A percentile compares a stretch with the other conserved stretches of the same genome.
Conservation (phyloP, 495 filamentous ascomycete genomes). For the Sphaerosporella brunnea region DNA sequence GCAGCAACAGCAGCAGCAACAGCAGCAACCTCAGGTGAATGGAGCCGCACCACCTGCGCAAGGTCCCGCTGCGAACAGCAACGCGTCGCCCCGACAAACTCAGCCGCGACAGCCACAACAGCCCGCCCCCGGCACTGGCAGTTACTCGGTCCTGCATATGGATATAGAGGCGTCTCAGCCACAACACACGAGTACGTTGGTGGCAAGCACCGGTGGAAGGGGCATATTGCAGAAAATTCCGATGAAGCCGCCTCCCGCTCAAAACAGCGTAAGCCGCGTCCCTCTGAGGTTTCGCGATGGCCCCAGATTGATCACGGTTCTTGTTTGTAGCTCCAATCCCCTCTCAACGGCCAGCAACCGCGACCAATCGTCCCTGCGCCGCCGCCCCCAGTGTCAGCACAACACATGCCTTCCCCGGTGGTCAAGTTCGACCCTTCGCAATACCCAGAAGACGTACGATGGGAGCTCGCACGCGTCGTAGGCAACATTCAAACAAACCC, state of each 20-base stretch:
- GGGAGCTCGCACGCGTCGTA: constrained; percentile 21
- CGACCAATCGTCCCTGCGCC: not conserved
- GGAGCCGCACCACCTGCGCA: not conserved
- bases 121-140: constrained; percentile 5
- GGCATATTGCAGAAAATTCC: constrained; percentile 21
- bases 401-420: not conserved
- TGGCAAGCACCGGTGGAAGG: constrained; percentile 19
- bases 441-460: constrained; percentile 22
- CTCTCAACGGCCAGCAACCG: constrained; percentile 2
- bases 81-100: not conserved
- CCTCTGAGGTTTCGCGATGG: too few species aligned
- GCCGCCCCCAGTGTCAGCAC: not conserved
- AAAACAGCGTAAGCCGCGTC: too few species aligned
- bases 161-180: constrained; percentile 18
- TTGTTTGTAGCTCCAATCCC: not conserved
- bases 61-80: not conserved
- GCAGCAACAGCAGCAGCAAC: not conserved
- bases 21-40: not conserved
- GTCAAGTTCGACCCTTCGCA: constrained; percentile 15
- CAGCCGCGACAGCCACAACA: not conserved
- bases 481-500: constrained; percentile 17
- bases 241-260: constrained; percentile 1
- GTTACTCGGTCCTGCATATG: constrained; percentile 25
- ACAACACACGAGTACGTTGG: constrained; percentile 21
- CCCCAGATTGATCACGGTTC: too few species aligned